Percentiles rank a stretch among this genome's conserved stretches.
These are phyloP conservation scores for Trichophyton schoenleinii DNA, from an alignment of 2,329 filamentous ascomycete species.

Conservation along the genomic window DNA sequence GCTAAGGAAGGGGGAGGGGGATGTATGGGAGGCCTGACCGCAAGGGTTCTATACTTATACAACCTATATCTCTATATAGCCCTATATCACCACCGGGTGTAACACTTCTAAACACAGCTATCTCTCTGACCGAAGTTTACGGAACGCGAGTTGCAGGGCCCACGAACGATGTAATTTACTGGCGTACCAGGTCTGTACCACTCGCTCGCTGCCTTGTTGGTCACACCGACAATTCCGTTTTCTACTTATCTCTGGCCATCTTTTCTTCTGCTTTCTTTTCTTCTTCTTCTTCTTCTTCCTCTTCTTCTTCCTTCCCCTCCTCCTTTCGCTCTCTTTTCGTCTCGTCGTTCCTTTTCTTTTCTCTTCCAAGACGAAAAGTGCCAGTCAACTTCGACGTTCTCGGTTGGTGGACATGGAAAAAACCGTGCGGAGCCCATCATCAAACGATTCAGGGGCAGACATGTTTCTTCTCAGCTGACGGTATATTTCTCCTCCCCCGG, in stretches of 20 bases:
- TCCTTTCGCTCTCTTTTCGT: background rate
- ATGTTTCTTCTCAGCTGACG: slow-evolving; percentile 1
- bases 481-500: background rate
- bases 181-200: slow-evolving; percentile 1
- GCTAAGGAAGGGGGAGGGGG: background rate
- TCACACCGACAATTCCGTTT: slow-evolving; percentile 1
- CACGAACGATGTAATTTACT: background rate
- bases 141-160: background rate
- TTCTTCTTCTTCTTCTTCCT: background rate
- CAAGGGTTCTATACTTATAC: background rate
- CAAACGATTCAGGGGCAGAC: background rate
- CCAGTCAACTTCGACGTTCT: background rate
- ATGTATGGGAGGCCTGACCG: background rate
- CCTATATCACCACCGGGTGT: slow-evolving; percentile 2
- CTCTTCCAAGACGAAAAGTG: background rate
- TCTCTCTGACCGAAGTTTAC: background rate
- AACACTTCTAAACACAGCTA: background rate
- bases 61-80: background rate
- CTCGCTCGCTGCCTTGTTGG: background rate
- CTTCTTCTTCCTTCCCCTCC: background rate
- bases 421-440: background rate
- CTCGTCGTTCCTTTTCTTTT: background rate
- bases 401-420: background rate
- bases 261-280: background rate
- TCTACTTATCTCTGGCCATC: background rate